phyloP scores from a whole-genome alignment of 106 monocot genomes.

The Chionographis japonica region DNA sequence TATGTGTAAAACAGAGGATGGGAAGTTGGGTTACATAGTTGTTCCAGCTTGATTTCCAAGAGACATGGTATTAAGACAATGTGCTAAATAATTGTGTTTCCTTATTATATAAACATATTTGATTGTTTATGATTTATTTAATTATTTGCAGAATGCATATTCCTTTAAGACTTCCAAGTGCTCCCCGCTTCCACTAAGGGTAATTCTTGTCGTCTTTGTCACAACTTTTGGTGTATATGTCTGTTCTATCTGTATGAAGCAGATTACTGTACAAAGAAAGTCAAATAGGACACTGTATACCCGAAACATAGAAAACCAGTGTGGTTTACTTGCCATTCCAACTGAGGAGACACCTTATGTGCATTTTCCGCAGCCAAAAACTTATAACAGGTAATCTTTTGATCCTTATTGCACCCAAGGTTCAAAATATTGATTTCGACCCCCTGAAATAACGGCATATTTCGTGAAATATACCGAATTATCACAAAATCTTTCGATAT shows the following conservation, averaged over 20 bases:
- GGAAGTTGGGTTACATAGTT: conserved; percentile 6
- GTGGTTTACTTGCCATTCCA: conserved; percentile 8
- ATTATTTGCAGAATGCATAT: conserved; percentile 32
- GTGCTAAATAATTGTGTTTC: background rate
- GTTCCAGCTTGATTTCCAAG: background rate
- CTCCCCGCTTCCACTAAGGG: conserved; percentile 26
- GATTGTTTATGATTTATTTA: background rate
- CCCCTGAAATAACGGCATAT: no score
- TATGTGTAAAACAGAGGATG: background rate
- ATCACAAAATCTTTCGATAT: no score
- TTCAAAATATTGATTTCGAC: no score
- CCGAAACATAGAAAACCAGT: conserved; percentile 13
- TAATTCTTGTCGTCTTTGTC: conserved; percentile 32
- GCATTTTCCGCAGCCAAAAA: conserved; percentile 49
- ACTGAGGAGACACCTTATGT: conserved; percentile 25
- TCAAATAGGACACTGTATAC: background rate
- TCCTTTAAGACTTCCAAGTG: conserved; percentile 34
- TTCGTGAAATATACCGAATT: no score
- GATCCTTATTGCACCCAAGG: background rate
- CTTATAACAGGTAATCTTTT: conserved; percentile 39
- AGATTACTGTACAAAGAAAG: conserved; percentile 22
- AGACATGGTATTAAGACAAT: conserved; percentile 12
- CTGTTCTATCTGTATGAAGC: conserved; percentile 38
- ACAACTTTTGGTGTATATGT: conserved; percentile 30
- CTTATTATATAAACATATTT: background rate